Conservation (phyloP, 2,329 filamentous ascomycete species). For the Parastagonospora nodorum region DNA sequence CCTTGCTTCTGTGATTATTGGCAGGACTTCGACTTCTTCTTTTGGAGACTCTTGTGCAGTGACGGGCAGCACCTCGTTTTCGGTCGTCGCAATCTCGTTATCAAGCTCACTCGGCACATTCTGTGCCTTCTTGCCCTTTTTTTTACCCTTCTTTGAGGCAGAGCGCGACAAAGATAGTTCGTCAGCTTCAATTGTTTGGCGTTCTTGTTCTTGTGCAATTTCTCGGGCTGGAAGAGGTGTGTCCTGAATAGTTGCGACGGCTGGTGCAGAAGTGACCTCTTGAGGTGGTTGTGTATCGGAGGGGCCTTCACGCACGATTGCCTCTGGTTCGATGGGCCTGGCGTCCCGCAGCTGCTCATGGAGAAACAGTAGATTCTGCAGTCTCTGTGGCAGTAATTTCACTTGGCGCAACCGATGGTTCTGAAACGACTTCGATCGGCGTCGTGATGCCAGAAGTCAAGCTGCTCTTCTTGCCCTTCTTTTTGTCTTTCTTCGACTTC, state of each 20-base stretch:
- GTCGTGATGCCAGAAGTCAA: constrained; percentile 16
- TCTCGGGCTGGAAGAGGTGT: background rate
- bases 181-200: background rate
- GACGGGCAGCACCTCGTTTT: constrained; percentile 3
- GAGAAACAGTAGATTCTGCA: background rate
- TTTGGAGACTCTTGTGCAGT: constrained; percentile 1
- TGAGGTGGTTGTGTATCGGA: no score
- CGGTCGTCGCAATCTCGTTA: background rate
- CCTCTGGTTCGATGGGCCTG: background rate
- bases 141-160: constrained; percentile 36
- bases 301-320: no score
- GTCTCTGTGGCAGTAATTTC: background rate
- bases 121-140: constrained; percentile 24
- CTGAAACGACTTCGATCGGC: constrained; percentile 8
- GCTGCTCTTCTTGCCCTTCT: constrained; percentile 32
- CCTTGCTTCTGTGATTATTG: background rate
- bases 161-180: constrained; percentile 11
- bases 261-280: no score
- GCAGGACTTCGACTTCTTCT: background rate
- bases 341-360: constrained; percentile 4
- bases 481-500: constrained; percentile 36
- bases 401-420: constrained; percentile 4
- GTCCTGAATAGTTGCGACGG: no score
- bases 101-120: constrained; percentile 11
- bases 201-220: background rate